phyloP scores from a whole-genome alignment of 805 yeast genomes.

The Sugiyamaella mastotermitis region DNA sequence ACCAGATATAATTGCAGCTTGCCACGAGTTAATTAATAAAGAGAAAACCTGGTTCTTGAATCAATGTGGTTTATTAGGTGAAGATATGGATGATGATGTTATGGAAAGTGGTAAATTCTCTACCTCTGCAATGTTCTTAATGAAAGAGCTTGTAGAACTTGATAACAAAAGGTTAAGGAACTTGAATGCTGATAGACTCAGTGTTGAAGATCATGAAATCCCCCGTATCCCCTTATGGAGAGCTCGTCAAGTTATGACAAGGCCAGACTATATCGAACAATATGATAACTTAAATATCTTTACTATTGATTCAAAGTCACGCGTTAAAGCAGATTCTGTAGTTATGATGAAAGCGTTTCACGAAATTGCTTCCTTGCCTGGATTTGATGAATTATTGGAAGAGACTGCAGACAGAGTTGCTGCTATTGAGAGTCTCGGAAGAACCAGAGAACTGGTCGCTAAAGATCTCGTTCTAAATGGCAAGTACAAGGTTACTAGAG shows the following conservation, averaged over 20 bases:
- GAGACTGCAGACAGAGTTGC: conserved; percentile 64
- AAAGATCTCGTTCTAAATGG: conserved; percentile 53
- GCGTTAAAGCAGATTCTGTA: conserved; percentile 72
- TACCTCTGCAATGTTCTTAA: conserved; percentile 64
- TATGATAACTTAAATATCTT: conserved; percentile 75
- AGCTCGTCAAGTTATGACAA: conserved; percentile 78
- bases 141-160: conserved; percentile 66
- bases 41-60: conserved; percentile 84
- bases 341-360: conserved; percentile 89
- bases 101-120: conserved; percentile 79
- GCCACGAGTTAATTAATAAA: conserved; percentile 65
- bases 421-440: conserved; percentile 69
- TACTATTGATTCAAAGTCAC: conserved; percentile 66
- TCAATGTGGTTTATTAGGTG: conserved; percentile 73
- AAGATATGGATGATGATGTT: conserved; percentile 82
- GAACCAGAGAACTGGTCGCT: conserved; percentile 69
- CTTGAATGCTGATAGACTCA: conserved; percentile 21
- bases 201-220: conserved; percentile 41
- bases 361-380: conserved; percentile 66
- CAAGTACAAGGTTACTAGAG: conserved; percentile 18
- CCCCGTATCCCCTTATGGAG: conserved; percentile 81
- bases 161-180: conserved; percentile 34
- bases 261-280: conserved; percentile 70
- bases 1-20: conserved; percentile 41
- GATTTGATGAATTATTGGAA: conserved; percentile 58